These are phyloP conservation scores for Lachnellula arida DNA, from an alignment of 2,329 filamentous ascomycete species.

Conservation along the genomic window DNA sequence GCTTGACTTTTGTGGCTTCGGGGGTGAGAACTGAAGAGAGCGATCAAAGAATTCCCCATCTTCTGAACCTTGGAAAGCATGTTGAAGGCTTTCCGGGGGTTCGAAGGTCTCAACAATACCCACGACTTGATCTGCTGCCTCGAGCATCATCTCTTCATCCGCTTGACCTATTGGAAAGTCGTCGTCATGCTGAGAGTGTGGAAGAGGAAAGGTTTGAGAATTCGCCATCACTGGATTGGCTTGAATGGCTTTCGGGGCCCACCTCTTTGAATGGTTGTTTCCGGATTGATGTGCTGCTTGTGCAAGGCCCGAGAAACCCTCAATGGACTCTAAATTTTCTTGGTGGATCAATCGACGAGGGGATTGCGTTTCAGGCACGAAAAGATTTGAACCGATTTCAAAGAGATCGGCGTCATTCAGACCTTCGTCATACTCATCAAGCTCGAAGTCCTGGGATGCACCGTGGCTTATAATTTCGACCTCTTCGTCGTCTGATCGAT, in stretches of 20 bases:
- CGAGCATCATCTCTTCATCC: constrained; percentile 24
- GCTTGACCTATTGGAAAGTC: constrained; percentile 26
- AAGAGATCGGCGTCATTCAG: constrained; percentile 26
- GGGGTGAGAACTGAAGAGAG: constrained; percentile 27
- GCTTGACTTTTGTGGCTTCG: constrained; percentile 3
- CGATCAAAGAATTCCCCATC: constrained; percentile 25
- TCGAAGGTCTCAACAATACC: constrained; percentile 18
- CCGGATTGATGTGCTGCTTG: neutral
- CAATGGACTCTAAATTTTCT: neutral
- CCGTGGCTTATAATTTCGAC: neutral
- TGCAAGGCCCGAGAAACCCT: neutral
- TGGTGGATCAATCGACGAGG: neutral
- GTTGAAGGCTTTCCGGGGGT: constrained; percentile 17
- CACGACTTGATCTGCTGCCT: constrained; percentile 11
- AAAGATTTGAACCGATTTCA: constrained; percentile 9
- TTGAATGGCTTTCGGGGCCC: neutral
- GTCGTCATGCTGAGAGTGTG: constrained; percentile 14
- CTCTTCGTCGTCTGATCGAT: constrained; percentile 9
- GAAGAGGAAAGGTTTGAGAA: neutral
- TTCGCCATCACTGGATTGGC: neutral
- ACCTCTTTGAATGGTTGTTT: neutral
- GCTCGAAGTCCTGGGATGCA: neutral
- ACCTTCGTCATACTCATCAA: constrained; percentile 24
- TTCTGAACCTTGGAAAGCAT: constrained; percentile 8
- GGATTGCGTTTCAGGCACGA: neutral